Base-by-base conservation (phyloP, 164 flowering plant genomes). In the Akebia trifoliata region DNA sequence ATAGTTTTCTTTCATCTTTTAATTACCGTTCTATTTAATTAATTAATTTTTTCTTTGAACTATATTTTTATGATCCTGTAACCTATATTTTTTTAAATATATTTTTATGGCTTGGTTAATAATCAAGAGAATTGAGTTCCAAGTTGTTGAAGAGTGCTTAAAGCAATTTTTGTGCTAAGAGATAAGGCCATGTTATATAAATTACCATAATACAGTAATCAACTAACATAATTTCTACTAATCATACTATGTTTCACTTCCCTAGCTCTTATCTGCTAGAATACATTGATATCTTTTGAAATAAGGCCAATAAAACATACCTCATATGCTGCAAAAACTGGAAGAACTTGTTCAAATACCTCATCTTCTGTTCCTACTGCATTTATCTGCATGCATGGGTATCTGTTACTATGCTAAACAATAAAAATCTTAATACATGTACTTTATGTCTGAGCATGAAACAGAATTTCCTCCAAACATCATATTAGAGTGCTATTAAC, bases 341-440 rank as follows among this genome's bases (percentile, higher is more conserved):
- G 78, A 17, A 72, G 73, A 60, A 85, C 86, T 68, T 72, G 74
- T 56, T 85, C 78, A 69, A 82, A 92, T 54, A 89, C 75, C 55
- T 89, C 94, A 72, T 89, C 92, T 57, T 56, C 83, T 8, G 86
- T 69, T 72, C 98, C 96, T 18, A 80, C 77, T 8, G 83, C 95
- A 73, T 74, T 73, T 43, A 92, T 79, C 95, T 89, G 93, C 78
- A 68, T 11, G 25, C 21, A 68, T 46, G 10, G 28, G 15, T 48
- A 40, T 49, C 20, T 14, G 40, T 49, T 54, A 54, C 14, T 15
- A 56, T n/a, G 42, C 22, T 26, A 54, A 8, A 37, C 34, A 25
- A 44, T n/a, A 9, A 42, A 62, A 31, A 25, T 17, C 34, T 17
- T 8, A 37, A 29, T 28, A 36, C 10, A 40, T 56, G 22, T 29